Evolutionary conservation across 2,329 filamentous ascomycete species (phyloP).

Genomic region (Cadophora gregata): DNA sequence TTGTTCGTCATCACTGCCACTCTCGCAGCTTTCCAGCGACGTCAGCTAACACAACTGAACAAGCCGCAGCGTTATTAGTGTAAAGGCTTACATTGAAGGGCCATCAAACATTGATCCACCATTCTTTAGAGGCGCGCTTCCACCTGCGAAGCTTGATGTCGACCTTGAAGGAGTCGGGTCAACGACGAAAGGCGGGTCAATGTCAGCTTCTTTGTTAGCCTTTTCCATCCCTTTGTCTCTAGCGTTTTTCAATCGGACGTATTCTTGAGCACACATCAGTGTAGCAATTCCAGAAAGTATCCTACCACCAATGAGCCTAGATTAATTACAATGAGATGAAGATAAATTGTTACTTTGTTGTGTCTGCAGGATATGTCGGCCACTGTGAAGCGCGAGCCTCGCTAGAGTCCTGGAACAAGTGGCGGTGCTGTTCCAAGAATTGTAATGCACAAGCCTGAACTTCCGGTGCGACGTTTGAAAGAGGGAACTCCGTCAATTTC

Average conservation of each 20-base stretch:
- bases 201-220: background rate
- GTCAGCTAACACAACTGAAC: background rate
- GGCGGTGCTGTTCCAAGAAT: background rate
- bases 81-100: background rate
- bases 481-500: background rate
- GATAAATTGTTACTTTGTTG: background rate
- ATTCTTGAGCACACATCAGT: conserved; percentile 12
- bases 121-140: background rate
- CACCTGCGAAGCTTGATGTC: background rate
- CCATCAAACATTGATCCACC: background rate
- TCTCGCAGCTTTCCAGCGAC: background rate
- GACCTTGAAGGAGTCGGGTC: background rate
- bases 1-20: background rate
- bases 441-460: background rate
- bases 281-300: background rate
- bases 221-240: background rate
- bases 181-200: background rate
- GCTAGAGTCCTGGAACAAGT: background rate
- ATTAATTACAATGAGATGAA: background rate
- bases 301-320: background rate
- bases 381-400: background rate
- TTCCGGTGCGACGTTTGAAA: background rate
- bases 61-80: background rate
- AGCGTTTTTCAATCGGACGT: background rate
- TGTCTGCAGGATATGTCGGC: background rate